phyloP scores from a whole-genome alignment of 2,329 filamentous ascomycete species.

The Pestalotiopsis sp. region DNA sequence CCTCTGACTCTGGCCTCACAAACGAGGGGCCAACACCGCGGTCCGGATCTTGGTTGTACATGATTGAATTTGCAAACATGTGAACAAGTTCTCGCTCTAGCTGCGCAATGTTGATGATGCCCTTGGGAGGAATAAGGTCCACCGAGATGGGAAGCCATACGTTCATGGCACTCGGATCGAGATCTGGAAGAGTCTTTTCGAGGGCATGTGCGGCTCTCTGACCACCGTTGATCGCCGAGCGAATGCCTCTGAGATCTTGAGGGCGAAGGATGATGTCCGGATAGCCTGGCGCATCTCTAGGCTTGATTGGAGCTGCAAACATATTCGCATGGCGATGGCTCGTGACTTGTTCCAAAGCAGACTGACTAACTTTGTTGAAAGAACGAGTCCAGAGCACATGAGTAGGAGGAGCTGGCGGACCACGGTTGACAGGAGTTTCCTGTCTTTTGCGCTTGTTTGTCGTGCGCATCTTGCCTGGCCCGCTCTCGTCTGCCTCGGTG shows the following conservation, averaged over 20 bases:
- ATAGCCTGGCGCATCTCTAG: slow-evolving; percentile 76
- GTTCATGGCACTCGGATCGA: slow-evolving; percentile 56
- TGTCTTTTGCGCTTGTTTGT: slow-evolving; percentile 60
- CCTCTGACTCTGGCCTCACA: slow-evolving; percentile 41
- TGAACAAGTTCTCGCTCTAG: slow-evolving; percentile 91
- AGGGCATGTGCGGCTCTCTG: slow-evolving; percentile 64
- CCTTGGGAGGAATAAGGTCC: slow-evolving; percentile 81
- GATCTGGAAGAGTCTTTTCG: slow-evolving; percentile 61
- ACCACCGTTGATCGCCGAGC: slow-evolving; percentile 73
- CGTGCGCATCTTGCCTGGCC: slow-evolving; percentile 37
- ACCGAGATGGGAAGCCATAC: slow-evolving; percentile 70
- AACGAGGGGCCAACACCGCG: slow-evolving; percentile 69
- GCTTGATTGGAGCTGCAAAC: slow-evolving; percentile 75
- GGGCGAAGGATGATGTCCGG: slow-evolving; percentile 72
- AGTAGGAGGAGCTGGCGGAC: slow-evolving; percentile 55
- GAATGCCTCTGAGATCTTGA: slow-evolving; percentile 77
- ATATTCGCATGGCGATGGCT: slow-evolving; percentile 79
- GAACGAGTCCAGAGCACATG: slow-evolving; percentile 77
- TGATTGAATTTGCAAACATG: slow-evolving; percentile 97
- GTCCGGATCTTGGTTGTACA: slow-evolving; percentile 90
- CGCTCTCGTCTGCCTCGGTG: slow-evolving; percentile 56
- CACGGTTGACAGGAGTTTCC: slow-evolving; percentile 49
- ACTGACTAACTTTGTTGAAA: slow-evolving; percentile 71
- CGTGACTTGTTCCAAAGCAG: slow-evolving; percentile 74
- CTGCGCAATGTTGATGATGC: slow-evolving; percentile 90